These are phyloP conservation scores for Acanthochlamys bracteata DNA, from an alignment of 106 monocot genomes.

Conservation along the genomic window DNA sequence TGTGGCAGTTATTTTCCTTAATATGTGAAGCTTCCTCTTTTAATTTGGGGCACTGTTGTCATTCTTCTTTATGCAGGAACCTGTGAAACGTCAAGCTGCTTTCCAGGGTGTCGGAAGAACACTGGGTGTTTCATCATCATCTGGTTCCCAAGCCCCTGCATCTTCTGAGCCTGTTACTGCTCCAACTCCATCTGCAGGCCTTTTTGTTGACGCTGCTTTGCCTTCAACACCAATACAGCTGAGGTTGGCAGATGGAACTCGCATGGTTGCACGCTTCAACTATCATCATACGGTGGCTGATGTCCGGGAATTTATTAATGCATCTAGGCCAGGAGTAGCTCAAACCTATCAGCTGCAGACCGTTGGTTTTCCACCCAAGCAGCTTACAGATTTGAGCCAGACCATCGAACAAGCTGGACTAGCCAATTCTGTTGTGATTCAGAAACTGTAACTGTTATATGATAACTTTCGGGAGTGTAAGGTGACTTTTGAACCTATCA, in stretches of 20 bases:
- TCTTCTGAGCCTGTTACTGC: constrained; percentile 10
- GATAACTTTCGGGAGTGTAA: too few relatives aligned
- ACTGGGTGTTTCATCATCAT: constrained; percentile 28
- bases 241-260: constrained; percentile 31
- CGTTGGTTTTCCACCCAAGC: constrained; percentile 80
- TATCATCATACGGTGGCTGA: constrained; percentile 59
- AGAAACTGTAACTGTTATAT: constrained; percentile 51
- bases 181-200: constrained; percentile 17
- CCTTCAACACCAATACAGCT: constrained; percentile 85
- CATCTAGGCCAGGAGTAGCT: constrained; percentile 47
- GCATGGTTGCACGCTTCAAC: constrained; percentile 20
- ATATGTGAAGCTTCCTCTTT: neutral
- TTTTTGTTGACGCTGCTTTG: constrained; percentile 48
- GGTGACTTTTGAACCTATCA: too few relatives aligned
- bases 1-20: neutral
- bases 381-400: constrained; percentile 43
- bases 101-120: constrained; percentile 83
- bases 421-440: constrained; percentile 86
- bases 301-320: constrained; percentile 70
- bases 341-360: constrained; percentile 60
- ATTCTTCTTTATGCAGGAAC: constrained; percentile 32
- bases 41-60: neutral
- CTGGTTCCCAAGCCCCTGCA: neutral
- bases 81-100: constrained; percentile 24
- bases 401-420: constrained; percentile 76